Evolutionary conservation across 2,329 filamentous ascomycete genomes (phyloP).

Genomic region (Pseudogymnoascus sp.): DNA sequence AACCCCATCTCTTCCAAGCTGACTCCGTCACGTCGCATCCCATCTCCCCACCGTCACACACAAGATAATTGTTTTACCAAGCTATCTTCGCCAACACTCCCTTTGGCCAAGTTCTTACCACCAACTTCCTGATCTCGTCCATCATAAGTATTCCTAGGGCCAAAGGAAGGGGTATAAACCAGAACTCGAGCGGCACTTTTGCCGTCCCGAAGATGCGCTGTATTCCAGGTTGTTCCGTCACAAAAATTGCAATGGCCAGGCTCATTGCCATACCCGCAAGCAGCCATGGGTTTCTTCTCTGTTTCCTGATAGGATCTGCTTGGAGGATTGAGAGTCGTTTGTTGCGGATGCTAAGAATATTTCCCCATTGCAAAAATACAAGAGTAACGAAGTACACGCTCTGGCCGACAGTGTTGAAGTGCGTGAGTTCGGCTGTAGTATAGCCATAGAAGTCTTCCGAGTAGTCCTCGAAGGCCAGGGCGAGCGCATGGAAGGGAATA

Average conservation of each 20-base stretch:
- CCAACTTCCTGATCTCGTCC: conserved; percentile 46
- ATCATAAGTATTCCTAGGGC: conserved; percentile 43
- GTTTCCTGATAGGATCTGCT: conserved; percentile 40
- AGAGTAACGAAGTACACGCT: conserved; percentile 49
- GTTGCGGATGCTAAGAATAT: conserved; percentile 43
- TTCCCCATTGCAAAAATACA: conserved; percentile 48
- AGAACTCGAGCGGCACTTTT: conserved; percentile 44
- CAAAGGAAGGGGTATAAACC: conserved; percentile 44
- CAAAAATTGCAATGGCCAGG: conserved; percentile 45
- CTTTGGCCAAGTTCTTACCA: conserved; percentile 41
- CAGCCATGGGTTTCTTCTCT: conserved; percentile 44
- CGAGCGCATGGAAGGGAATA: conserved; percentile 41
- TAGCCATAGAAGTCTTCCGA: conserved; percentile 43
- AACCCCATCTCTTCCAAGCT: not conserved
- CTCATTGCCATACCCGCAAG: conserved; percentile 40
- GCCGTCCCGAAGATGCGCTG: conserved; percentile 43
- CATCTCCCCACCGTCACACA: not conserved
- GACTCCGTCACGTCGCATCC: not conserved
- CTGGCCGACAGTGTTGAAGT: conserved; percentile 44
- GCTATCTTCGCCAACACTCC: conserved; percentile 39
- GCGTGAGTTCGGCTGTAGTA: conserved; percentile 35
- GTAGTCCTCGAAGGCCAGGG: conserved; percentile 45
- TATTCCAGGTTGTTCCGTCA: conserved; percentile 44
- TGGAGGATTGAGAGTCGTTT: conserved; percentile 45
- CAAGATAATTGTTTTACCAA: conserved; percentile 34